phyloP scores from a whole-genome alignment of 1,284 basidiomycete genomes.

The Cryptococcus depauperatus region DNA sequence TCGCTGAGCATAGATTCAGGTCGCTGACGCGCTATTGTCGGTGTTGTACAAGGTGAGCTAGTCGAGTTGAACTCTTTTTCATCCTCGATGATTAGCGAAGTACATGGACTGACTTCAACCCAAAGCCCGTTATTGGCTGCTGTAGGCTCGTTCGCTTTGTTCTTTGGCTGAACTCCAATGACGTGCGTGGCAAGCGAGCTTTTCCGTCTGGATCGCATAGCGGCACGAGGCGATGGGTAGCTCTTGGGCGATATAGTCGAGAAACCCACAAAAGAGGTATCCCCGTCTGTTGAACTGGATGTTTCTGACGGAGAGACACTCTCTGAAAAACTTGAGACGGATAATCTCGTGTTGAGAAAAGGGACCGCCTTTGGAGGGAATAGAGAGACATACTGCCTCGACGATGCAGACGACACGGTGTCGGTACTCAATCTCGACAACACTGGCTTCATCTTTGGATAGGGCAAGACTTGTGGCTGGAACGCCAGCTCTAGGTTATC shows the following conservation, averaged over 20 bases:
- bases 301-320: neutral
- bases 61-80: neutral
- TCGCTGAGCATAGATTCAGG: slow-evolving; percentile 11
- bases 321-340: neutral
- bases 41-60: neutral
- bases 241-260: neutral
- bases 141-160: neutral
- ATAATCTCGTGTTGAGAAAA: slow-evolving; percentile 4
- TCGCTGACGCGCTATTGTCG: slow-evolving; percentile 2
- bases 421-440: slow-evolving; percentile 7
- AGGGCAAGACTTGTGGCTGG: slow-evolving; percentile 13
- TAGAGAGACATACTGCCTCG: neutral
- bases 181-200: slow-evolving; percentile 1
- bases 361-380: neutral
- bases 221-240: slow-evolving; percentile 4
- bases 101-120: neutral
- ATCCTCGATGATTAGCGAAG: slow-evolving; percentile 1
- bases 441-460: slow-evolving; percentile 11
- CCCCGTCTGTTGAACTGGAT: neutral
- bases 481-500: slow-evolving; percentile 6
- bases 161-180: neutral
- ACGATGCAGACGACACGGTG: neutral
- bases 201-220: slow-evolving; percentile 8
- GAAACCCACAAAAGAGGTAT: neutral
- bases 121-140: slow-evolving; percentile 12